Evolutionary conservation across 163 green algal species (phyloP).

Genomic region (Prototheca wickerhamii): DNA sequence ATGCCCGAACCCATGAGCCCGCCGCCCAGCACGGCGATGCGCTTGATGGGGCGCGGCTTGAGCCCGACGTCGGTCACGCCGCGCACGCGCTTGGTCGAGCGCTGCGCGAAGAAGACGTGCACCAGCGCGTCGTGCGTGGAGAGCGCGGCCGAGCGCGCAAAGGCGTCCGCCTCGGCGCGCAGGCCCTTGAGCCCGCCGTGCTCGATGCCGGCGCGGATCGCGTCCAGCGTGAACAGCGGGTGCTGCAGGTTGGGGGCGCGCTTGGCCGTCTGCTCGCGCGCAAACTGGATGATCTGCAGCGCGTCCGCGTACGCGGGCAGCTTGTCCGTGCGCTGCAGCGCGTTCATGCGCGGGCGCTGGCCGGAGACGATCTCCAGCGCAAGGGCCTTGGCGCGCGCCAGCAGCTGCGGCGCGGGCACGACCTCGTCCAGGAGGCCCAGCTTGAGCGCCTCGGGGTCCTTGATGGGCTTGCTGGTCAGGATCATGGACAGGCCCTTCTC

Average conservation of each 20-base stretch:
- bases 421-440: slow-evolving; percentile 82
- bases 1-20: slow-evolving; percentile 98
- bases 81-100: slow-evolving; percentile 78
- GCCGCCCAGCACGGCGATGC: slow-evolving; percentile 86
- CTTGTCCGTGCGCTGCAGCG: slow-evolving; percentile 53
- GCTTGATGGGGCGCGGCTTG: slow-evolving; percentile 60
- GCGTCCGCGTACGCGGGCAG: slow-evolving; percentile 74
- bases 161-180: slow-evolving; percentile 60
- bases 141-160: slow-evolving; percentile 65
- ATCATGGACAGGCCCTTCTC: slow-evolving; percentile 91
- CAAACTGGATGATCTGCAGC: slow-evolving; percentile 73
- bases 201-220: slow-evolving; percentile 67
- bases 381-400: slow-evolving; percentile 41
- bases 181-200: slow-evolving; percentile 73
- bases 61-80: slow-evolving; percentile 80
- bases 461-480: slow-evolving; percentile 74
- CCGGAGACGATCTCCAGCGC: slow-evolving; percentile 75
- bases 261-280: slow-evolving; percentile 52
- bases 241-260: slow-evolving; percentile 70
- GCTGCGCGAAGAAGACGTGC: slow-evolving; percentile 96
- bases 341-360: slow-evolving; percentile 17
- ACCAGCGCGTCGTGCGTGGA: slow-evolving; percentile 89
- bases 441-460: slow-evolving; percentile 54
- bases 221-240: slow-evolving; percentile 88
- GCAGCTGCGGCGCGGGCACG: slow-evolving; percentile 43